Evolutionary conservation across 1,284 basidiomycete species (phyloP), one percentile per base, ranked within the genome.

Genomic region (Neotropicomus parvogracilis): DNA sequence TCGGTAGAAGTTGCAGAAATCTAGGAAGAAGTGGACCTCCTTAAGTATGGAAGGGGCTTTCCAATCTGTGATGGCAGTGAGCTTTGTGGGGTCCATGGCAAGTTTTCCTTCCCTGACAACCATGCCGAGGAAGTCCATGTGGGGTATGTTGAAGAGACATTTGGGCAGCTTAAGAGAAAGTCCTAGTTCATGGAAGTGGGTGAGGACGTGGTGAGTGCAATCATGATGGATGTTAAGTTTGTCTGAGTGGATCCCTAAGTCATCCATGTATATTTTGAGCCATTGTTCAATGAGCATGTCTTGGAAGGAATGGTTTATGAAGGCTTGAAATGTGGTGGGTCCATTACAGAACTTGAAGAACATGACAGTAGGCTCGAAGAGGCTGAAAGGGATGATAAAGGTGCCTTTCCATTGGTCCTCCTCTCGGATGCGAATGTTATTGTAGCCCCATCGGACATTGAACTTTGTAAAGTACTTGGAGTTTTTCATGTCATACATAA

Each of bases 1-100:
- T 1, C n/a, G 7, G 7, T 47, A 47, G n/a, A 47, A 41, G 20
- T 41, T 47, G 5, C 17, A 6, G 10, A 40, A 40, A 7, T 9
- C 17, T 0, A 34, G 27, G 8, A 42, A 42, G 3, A 31, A 33
- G 1, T 4, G 7, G 6, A 26, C 8, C 17, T 1, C 40, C 3
- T 34, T 42, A 6, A 39, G 10, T 2, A 7, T 6, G 11, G 38
- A 6, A 13, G 38, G 27, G 5, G 38, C 11, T 19, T 39, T 28
- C 26, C 38, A 39, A 6, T 4, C 11, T 2, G 17, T 3, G 12
- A 39, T 28, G 11, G 38, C 26, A 5, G 3, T 12, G 1, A 39
- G 12, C 6, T 39, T 39, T 2, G 0, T 7, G 0, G 5, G 7
- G 12, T 39, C 26, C 38, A 39, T 39, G 8, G 19, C 2, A 0